phyloP scores from a whole-genome alignment of 257 asterid genomes.

The Forsythia suspensa region DNA sequence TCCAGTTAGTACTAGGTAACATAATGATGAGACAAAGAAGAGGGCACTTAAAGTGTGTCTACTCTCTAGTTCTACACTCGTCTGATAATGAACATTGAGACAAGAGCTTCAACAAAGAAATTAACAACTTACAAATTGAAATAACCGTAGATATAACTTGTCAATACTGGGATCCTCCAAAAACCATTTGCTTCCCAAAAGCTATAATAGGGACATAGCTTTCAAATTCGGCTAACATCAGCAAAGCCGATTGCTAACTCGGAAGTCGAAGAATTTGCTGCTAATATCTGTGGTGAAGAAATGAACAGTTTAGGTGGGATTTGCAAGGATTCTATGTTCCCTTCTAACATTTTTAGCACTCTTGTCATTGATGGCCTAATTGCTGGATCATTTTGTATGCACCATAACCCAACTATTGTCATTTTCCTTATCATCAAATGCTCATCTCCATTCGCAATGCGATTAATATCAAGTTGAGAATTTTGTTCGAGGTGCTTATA shows the following conservation, averaged over 20 bases:
- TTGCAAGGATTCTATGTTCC: constrained; percentile 12
- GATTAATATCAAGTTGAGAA: background rate
- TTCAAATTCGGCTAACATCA: no score
- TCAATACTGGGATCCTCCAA: background rate
- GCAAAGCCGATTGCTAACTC: background rate
- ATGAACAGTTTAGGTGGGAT: constrained; percentile 25
- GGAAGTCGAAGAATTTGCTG: background rate
- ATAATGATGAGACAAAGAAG: no score
- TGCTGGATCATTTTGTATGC: constrained; percentile 28
- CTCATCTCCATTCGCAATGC: constrained; percentile 6
- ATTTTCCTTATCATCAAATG: constrained; percentile 22
- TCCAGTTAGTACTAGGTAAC: no score
- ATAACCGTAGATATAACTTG: background rate
- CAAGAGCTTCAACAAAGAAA: background rate
- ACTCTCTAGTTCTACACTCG: background rate
- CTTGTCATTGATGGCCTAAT: constrained; percentile 30
- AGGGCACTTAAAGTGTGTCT: no score
- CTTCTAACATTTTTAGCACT: constrained; percentile 37
- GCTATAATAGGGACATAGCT: no score
- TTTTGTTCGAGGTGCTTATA: constrained; percentile 15
- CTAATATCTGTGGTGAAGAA: constrained; percentile 10
- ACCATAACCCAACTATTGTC: constrained; percentile 35
- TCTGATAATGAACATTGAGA: background rate
- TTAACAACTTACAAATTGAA: background rate
- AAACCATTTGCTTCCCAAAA: no score